phyloP scores from a whole-genome alignment of 345 rosid genomes.

The Turritis glabra region DNA sequence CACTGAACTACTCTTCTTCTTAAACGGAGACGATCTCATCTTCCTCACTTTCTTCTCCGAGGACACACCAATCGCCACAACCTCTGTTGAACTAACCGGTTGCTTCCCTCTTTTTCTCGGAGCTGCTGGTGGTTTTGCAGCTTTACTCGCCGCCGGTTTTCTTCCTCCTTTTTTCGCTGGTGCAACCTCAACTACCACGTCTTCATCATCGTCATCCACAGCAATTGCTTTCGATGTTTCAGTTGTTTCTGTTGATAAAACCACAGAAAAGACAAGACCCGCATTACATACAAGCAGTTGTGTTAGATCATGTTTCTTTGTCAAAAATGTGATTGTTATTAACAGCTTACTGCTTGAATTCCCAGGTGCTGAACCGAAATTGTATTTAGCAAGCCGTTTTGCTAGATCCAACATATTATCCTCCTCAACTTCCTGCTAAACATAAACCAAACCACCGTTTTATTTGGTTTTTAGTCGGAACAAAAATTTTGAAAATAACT shows the following conservation, averaged over 20 bases:
- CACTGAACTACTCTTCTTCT: conserved; percentile 80
- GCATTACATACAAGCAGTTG: neutral
- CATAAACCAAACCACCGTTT: neutral
- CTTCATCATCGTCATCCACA: conserved; percentile 42
- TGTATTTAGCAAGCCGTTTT: conserved; percentile 70
- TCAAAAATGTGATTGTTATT: neutral
- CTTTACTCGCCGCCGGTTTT: conserved; percentile 44
- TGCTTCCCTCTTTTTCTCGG: conserved; percentile 76
- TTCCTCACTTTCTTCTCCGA: conserved; percentile 93
- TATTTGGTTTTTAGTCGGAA: too few species aligned
- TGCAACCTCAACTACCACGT: conserved; percentile 37
- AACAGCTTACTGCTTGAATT: conserved; percentile 51
- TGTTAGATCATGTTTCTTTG: neutral
- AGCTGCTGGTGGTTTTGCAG: conserved; percentile 60
- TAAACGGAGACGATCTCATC: conserved; percentile 85
- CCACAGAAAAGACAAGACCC: neutral
- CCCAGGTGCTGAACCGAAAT: conserved; percentile 64
- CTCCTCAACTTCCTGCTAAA: conserved; percentile 40
- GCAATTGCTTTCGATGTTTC: conserved; percentile 46
- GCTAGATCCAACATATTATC: conserved; percentile 60
- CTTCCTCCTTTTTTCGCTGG: conserved; percentile 51
- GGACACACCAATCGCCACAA: conserved; percentile 49
- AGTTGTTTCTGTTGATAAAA: conserved; percentile 42
- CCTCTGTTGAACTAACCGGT: conserved; percentile 40
- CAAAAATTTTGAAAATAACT: too few species aligned